Conservation (phyloP, 306 rosid species). For the Adenanthera pavonina region DNA sequence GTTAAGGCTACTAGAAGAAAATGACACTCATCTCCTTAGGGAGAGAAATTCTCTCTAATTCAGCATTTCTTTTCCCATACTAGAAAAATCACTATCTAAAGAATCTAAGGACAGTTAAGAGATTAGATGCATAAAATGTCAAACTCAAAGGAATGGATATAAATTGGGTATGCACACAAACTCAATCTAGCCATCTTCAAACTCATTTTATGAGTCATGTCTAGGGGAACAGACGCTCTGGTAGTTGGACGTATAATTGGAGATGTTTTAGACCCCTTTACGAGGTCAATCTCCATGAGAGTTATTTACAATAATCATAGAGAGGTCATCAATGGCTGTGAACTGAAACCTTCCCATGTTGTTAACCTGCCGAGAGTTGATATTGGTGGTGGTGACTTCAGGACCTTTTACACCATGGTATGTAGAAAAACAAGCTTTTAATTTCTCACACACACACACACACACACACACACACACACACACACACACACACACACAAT, state of each 20-base stretch:
- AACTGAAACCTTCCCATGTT: slow-evolving; percentile 47
- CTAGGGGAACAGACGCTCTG: slow-evolving; percentile 37
- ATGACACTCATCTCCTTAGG: neutral
- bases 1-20: neutral
- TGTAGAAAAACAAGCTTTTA: neutral
- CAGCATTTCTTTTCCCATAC: too few relatives aligned
- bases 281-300: slow-evolving; percentile 30
- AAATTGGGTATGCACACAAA: too few relatives aligned
- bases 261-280: slow-evolving; percentile 44
- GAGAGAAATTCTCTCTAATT: too few relatives aligned
- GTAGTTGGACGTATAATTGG: slow-evolving; percentile 45
- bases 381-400: slow-evolving; percentile 47
- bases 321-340: slow-evolving; percentile 41
- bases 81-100: neutral
- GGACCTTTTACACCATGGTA: slow-evolving; percentile 47
- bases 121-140: neutral
- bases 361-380: slow-evolving; percentile 45
- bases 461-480: too few relatives aligned
- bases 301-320: slow-evolving; percentile 28
- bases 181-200: too few relatives aligned
- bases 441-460: neutral
- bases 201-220: neutral
- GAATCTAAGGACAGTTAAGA: neutral
- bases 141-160: neutral
- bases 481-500: neutral